Evolutionary conservation across 176 grass and related monocot species (phyloP), one percentile per base, ranked within the genome.

Genomic region (Pontederia crassipes): DNA sequence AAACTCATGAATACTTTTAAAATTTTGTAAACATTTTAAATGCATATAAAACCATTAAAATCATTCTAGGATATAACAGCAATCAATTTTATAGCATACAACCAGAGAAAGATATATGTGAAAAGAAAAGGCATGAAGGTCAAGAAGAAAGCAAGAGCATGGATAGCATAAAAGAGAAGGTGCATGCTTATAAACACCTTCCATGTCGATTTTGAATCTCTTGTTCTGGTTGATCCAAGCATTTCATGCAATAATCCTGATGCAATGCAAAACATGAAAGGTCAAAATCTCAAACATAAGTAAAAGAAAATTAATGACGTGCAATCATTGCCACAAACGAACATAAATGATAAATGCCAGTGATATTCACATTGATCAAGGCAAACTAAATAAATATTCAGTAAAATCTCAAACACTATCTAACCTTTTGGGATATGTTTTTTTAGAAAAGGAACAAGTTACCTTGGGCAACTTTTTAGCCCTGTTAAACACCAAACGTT

Each of bases 191-290:
- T 28, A 9, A 74, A 51, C 90, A 95, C 89, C 89, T 95, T 95
- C 89, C 89, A 95, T 65, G 79, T 49, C 9, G 85, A 85, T 47
- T 75, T 85, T 70, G 85, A 83, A 49, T 69, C 78, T 62, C 66
- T 85, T 9, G 48, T 59, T 74, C 58, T 85, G 48, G 82, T 77
- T 9, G 85, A 89, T 51, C 79, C 72, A 16, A 95, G 32, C 89
- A 95, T 95, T 52, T 95, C 89, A 62, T 64, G 59, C 46, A 95
- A 69, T 32, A 95, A 72, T 58, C 85, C 85, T 95, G 24, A 59
- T 74, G 28, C 13, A 64, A 55, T 45, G n/a, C 12, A 56, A 53
- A 49, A 61, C 65, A 20, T 60, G 52, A 53, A 62, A 46, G 26
- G n/a, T 16, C 32, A 16, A 13, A 17, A 59, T 5, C 9, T 9